A percentile compares a stretch with the other conserved stretches of the same genome.
Conservation (phyloP, 345 rosid genomes). For the Moricandia arvensis region DNA sequence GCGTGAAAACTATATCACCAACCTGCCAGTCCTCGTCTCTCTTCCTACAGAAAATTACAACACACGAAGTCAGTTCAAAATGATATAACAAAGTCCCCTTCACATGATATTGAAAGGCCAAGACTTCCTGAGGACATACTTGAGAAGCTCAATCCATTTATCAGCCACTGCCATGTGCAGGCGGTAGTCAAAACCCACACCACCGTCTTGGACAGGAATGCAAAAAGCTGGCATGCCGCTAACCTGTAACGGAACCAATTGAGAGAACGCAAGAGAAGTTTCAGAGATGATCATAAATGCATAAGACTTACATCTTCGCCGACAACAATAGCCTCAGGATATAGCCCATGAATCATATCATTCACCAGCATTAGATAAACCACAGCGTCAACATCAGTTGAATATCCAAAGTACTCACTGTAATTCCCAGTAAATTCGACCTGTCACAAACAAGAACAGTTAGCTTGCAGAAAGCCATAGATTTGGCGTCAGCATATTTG, state of each 20-base stretch:
- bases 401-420: slow-evolving; percentile 81
- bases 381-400: slow-evolving; percentile 91
- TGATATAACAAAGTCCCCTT: background rate
- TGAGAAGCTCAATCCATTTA: slow-evolving; percentile 93
- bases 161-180: slow-evolving; percentile 97
- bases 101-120: slow-evolving; percentile 2
- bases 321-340: slow-evolving; percentile 79
- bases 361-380: slow-evolving; percentile 92
- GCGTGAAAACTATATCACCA: slow-evolving; percentile 67
- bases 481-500: background rate
- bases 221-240: slow-evolving; percentile 99
- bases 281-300: background rate
- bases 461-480: slow-evolving; percentile 5
- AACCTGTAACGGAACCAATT: slow-evolving; percentile 52
- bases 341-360: slow-evolving; percentile 89
- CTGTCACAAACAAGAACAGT: slow-evolving; percentile 42
- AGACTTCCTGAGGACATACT: slow-evolving; percentile 46
- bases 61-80: slow-evolving; percentile 6
- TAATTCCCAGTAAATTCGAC: slow-evolving; percentile 87
- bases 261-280: background rate
- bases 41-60: slow-evolving; percentile 48
- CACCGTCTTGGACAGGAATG: slow-evolving; percentile 84
- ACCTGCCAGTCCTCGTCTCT: slow-evolving; percentile 91
- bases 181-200: slow-evolving; percentile 96
- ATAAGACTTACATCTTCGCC: slow-evolving; percentile 89